Percentiles rank a stretch among this genome's conserved stretches.
phyloP scores from a whole-genome alignment of 306 rosid species.

The Begonia loranthoides region DNA sequence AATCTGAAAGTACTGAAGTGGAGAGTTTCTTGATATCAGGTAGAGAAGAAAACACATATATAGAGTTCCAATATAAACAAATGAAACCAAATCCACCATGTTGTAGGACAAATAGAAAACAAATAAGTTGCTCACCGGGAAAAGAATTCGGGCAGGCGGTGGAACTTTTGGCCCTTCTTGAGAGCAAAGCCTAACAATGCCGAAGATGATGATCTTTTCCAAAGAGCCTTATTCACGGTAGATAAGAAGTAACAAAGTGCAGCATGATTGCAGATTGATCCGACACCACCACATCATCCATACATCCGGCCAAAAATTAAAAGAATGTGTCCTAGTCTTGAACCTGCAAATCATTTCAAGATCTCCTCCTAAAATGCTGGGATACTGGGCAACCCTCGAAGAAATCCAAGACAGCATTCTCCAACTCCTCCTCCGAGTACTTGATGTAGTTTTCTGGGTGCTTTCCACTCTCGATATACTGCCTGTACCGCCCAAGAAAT shows the following conservation, averaged over 20 bases:
- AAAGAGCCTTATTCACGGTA: not conserved
- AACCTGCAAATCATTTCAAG: conserved; percentile 42
- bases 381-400: conserved; percentile 69
- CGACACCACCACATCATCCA: conserved; percentile 26
- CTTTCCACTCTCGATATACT: conserved; percentile 82
- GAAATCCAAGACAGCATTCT: conserved; percentile 67
- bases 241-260: conserved; percentile 20
- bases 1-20: too few relatives aligned
- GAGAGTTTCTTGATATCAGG: not conserved
- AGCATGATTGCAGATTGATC: conserved; percentile 28
- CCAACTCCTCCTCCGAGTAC: conserved; percentile 85
- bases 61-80: not conserved
- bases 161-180: not conserved
- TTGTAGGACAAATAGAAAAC: not conserved
- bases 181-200: not conserved
- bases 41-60: not conserved
- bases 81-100: not conserved
- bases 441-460: conserved; percentile 96
- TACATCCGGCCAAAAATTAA: conserved; percentile 60
- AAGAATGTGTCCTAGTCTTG: conserved; percentile 73
- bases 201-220: not conserved
- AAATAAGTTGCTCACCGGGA: not conserved
- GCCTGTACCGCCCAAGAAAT: conserved; percentile 80
- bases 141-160: not conserved
- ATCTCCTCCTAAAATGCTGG: conserved; percentile 83